These are phyloP conservation scores for Parastagonospora nodorum DNA, from an alignment of 2,329 filamentous ascomycete genomes.

Conservation along the genomic window DNA sequence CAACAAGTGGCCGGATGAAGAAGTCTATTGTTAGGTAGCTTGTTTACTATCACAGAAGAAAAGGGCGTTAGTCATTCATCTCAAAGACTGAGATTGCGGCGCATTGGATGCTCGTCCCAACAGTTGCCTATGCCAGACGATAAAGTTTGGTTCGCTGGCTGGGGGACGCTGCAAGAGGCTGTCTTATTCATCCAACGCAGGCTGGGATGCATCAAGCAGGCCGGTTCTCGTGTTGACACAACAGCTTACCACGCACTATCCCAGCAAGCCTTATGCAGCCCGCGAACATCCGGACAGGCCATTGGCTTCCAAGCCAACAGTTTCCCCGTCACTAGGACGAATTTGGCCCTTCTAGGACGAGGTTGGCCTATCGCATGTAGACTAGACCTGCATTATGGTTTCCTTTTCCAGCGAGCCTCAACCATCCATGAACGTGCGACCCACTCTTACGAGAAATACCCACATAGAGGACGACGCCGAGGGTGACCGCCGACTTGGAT, in stretches of 20 bases:
- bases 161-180: not conserved
- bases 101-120: not conserved
- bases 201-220: not conserved
- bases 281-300: constrained; percentile 4
- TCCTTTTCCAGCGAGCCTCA: constrained; percentile 17
- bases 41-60: not conserved
- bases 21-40: not conserved
- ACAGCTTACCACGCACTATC: constrained; percentile 21
- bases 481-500: constrained; percentile 11
- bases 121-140: not conserved
- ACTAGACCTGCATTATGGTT: constrained; percentile 15
- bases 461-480: constrained; percentile 13
- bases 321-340: constrained; percentile 20
- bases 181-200: too few species aligned
- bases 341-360: constrained; percentile 11
- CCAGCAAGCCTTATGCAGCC: constrained; percentile 22
- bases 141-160: constrained; percentile 3
- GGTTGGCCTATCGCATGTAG: constrained; percentile 13
- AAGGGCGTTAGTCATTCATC: not conserved
- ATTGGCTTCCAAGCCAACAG: constrained; percentile 12
- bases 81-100: not conserved
- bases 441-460: constrained; percentile 23
- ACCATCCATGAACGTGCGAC: constrained; percentile 14
- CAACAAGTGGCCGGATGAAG: not conserved
- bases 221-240: not conserved